Evolutionary conservation across 2,329 filamentous ascomycete genomes (phyloP).

Genomic region (Parastagonospora avenae): DNA sequence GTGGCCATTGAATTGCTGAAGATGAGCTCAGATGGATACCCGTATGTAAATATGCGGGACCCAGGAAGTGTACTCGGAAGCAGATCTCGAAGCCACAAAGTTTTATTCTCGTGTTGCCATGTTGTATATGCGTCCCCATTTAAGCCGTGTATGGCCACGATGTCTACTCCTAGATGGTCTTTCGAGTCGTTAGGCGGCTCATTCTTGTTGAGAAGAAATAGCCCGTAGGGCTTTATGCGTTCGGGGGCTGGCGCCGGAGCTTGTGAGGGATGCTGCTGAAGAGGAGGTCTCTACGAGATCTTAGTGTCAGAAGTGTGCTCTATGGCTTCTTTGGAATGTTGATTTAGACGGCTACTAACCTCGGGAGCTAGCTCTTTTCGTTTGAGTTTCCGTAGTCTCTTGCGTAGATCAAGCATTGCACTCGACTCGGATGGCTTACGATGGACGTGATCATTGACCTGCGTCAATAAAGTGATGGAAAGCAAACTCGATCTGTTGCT

Average conservation of each 20-base stretch:
- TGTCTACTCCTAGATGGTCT: conserved; percentile 25
- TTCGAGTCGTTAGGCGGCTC: conserved; percentile 7
- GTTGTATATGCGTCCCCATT: conserved; percentile 47
- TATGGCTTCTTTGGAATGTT: conserved; percentile 2
- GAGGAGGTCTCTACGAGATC: neutral
- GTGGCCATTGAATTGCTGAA: conserved; percentile 22
- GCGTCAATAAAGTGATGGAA: neutral
- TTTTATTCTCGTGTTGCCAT: conserved; percentile 43
- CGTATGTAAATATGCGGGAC: conserved; percentile 28
- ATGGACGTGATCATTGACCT: conserved; percentile 1
- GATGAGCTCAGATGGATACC: conserved; percentile 26
- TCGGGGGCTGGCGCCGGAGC: conserved; percentile 2
- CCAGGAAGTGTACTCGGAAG: conserved; percentile 34
- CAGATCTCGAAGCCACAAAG: conserved; percentile 46
- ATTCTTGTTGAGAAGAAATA: conserved; percentile 14
- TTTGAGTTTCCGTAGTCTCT: conserved; percentile 13
- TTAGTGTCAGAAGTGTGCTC: neutral
- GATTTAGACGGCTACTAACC: conserved; percentile 6
- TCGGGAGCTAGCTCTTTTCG: conserved; percentile 12
- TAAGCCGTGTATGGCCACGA: conserved; percentile 52
- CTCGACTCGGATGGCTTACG: conserved; percentile 2
- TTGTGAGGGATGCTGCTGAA: conserved; percentile 3
- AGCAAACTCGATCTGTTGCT: conserved; percentile 1
- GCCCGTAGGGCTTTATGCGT: conserved; percentile 14
- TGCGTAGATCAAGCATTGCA: conserved; percentile 8